A percentile compares a stretch with the other conserved stretches of the same genome.
Evolutionary conservation across 352 stramenopile genomes (phyloP).

Genomic region (Globisporangium nunn): DNA sequence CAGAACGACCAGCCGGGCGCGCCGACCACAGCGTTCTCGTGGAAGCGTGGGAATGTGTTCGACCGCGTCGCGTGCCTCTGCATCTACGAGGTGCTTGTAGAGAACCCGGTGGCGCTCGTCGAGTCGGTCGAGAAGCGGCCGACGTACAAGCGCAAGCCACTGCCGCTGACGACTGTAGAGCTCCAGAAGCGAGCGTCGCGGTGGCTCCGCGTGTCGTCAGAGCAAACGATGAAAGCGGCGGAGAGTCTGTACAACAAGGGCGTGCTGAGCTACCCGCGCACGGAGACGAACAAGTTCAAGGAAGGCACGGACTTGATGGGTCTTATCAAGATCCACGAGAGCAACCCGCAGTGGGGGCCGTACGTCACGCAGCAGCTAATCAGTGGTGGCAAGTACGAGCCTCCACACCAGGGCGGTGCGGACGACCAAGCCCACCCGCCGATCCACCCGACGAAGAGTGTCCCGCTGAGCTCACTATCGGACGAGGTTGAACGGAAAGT

Average conservation of each 20-base stretch:
- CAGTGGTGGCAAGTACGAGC: conserved; percentile 55
- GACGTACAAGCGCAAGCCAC: conserved; percentile 92
- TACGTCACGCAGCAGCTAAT: conserved; percentile 73
- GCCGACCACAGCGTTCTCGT: conserved; percentile 90
- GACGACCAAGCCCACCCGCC: conserved; percentile 98
- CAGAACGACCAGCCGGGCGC: conserved; percentile 36
- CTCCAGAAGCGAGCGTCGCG: conserved; percentile 96
- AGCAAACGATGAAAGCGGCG: conserved; percentile 95
- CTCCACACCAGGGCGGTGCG: conserved; percentile 85
- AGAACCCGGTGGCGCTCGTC: conserved; percentile 54
- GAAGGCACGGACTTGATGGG: conserved; percentile 85
- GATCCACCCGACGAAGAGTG: conserved; percentile 97
- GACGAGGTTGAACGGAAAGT: conserved; percentile 90
- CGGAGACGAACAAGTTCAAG: conserved; percentile 99
- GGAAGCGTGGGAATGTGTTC: conserved; percentile 93
- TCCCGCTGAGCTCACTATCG: conserved; percentile 55
- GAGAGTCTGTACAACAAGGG: conserved; percentile 97
- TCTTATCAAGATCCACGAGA: conserved; percentile 71
- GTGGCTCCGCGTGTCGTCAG: conserved; percentile 94
- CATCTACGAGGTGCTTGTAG: conserved; percentile 87
- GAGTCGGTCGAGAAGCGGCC: conserved; percentile 62
- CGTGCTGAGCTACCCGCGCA: conserved; percentile 98
- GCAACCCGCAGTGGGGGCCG: conserved; percentile 59
- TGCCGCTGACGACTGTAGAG: conserved; percentile 98
- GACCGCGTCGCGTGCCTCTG: conserved; percentile 90